Base-by-base conservation (phyloP, 495 filamentous ascomycete genomes). In the Penicillium paxilli region DNA sequence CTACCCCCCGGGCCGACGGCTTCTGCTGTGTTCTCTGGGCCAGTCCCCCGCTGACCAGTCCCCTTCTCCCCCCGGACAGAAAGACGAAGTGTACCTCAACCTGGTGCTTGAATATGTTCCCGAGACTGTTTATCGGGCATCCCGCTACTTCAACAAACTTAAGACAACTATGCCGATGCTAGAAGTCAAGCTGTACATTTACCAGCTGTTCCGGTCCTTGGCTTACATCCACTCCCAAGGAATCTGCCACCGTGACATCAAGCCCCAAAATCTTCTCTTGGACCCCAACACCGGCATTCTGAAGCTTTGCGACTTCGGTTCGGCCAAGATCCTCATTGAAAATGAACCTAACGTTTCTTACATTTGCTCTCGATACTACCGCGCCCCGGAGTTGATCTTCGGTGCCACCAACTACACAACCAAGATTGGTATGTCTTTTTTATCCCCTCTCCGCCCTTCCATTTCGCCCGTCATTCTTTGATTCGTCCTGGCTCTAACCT, bases 291-390 rank as follows among this genome's bases (percentile, higher is more conserved):
- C 88, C 14, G 94, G 94, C 47, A 83, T 99, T 37, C 77, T 99
- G 62, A 99, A 99, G 78, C 85, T 99, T 23, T 99, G 94, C 74
- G 94, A 99, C 76, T 99, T 98, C 69, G 94, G 94, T 44, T 98
- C 95, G 60, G 94, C 94, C 26, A 99, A 99, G 80, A 99, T 99
- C 47, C 75, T 99, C 55, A 92, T 99, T 25, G 92, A 96, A 72
- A 97, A 99, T 60, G 94, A 99, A 78, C 94, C 94, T 2, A 99
- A 99, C 63, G 94, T 99, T 30, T 99, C 94, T 24, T 99, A 99
- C 77, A 99, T 99, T 65, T 99, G 94, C 79, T 99, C 94, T 42
- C 88, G 95, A 46, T 99, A 99, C 77, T 99, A 99, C 79, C 84
- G 94, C 63, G 94, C 94, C 28, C 94, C 94, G 4, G 94, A 99